Evolutionary conservation across 2,329 filamentous ascomycete genomes (phyloP).

Genomic region (Emmonsiellopsis sp.): DNA sequence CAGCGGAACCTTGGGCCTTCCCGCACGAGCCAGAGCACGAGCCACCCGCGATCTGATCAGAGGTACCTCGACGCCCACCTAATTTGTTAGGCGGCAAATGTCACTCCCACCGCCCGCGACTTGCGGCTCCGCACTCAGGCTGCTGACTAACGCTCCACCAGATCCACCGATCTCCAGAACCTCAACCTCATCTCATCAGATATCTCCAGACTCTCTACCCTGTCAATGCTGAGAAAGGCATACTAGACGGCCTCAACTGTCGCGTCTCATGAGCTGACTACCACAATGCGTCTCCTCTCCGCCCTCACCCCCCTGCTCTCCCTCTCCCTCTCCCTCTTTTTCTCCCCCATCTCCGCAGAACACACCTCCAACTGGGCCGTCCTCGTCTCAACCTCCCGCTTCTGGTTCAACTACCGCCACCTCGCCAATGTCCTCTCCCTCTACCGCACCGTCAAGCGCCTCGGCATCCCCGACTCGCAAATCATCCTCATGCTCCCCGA

Average conservation of each 20-base stretch:
- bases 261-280: neutral
- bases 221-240: neutral
- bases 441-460: constrained; percentile 94
- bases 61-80: too few relatives aligned
- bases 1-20: too few relatives aligned
- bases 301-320: constrained; percentile 17
- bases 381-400: constrained; percentile 93
- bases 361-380: constrained; percentile 99
- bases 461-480: constrained; percentile 95
- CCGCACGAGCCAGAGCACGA: too few relatives aligned
- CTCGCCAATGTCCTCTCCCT: constrained; percentile 95
- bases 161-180: too few relatives aligned
- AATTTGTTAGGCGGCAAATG: too few relatives aligned
- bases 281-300: constrained; percentile 22
- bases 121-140: too few relatives aligned
- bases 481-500: constrained; percentile 99
- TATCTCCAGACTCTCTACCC: neutral
- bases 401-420: constrained; percentile 99
- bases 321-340: constrained; percentile 2
- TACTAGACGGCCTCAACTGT: neutral
- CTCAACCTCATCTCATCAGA: neutral
- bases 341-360: constrained; percentile 19
- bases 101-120: too few relatives aligned
- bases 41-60: too few relatives aligned
- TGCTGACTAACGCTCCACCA: too few relatives aligned